Evolutionary conservation across 164 flowering plant genomes (phyloP).

Genomic region (Hamamelis virginiana): DNA sequence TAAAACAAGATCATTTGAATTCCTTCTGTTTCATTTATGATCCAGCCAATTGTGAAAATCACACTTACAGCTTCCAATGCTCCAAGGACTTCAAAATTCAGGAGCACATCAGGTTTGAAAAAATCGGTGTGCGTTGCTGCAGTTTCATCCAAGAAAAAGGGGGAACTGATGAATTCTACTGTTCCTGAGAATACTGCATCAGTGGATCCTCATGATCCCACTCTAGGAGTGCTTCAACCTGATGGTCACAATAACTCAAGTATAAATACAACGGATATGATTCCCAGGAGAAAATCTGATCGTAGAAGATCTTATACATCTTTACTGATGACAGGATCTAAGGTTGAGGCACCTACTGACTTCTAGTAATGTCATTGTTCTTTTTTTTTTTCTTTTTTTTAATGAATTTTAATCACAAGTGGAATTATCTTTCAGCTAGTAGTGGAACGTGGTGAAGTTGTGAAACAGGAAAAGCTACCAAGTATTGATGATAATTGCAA

Average conservation of each 20-base stretch:
- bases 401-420: background rate
- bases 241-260: constrained; percentile 18
- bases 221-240: constrained; percentile 27
- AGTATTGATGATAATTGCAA: constrained; percentile 64
- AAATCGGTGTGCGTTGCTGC: constrained; percentile 27
- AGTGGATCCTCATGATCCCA: constrained; percentile 24
- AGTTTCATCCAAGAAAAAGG: constrained; percentile 30
- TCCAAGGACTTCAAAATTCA: constrained; percentile 34
- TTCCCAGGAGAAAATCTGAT: constrained; percentile 31
- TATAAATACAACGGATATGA: constrained; percentile 18
- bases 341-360: constrained; percentile 64
- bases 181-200: constrained; percentile 16
- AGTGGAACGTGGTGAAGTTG: constrained; percentile 26
- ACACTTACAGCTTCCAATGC: constrained; percentile 17
- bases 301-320: constrained; percentile 80
- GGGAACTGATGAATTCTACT: constrained; percentile 18
- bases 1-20: background rate
- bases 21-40: constrained; percentile 2
- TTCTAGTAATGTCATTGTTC: background rate
- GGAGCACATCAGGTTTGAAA: constrained; percentile 14
- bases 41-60: constrained; percentile 38
- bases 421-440: constrained; percentile 36
- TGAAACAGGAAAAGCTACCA: constrained; percentile 46
- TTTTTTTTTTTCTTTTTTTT: background rate
- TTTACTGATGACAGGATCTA: constrained; percentile 50